phyloP scores from a whole-genome alignment of 805 yeast species.

The Scheffersomyces coipomensis region DNA sequence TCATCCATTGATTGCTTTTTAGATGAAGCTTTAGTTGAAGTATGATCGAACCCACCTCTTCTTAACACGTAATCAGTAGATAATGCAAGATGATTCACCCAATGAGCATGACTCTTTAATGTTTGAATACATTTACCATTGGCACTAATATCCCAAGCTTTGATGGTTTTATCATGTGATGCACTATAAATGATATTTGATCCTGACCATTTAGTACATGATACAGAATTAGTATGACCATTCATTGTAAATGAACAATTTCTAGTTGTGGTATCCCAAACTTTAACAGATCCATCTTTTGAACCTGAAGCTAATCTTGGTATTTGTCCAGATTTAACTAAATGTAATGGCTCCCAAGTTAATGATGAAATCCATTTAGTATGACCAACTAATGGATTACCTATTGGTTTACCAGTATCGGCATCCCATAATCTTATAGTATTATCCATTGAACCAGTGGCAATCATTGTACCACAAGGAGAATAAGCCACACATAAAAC shows the following conservation, averaged over 20 bases:
- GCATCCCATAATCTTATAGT: conserved; percentile 88
- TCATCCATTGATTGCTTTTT: conserved; percentile 22
- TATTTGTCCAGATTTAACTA: conserved; percentile 60
- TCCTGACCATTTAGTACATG: conserved; percentile 98
- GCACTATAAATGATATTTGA: conserved; percentile 78
- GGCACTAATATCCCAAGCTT: conserved; percentile 79
- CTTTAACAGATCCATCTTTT: conserved; percentile 83
- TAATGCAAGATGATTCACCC: conserved; percentile 93
- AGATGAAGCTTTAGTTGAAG: conserved; percentile 42
- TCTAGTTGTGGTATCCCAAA: conserved; percentile 84
- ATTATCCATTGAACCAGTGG: conserved; percentile 95
- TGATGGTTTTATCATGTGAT: conserved; percentile 92
- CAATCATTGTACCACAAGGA: conserved; percentile 86
- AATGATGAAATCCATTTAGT: conserved; percentile 85
- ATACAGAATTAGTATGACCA: conserved; percentile 86
- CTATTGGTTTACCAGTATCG: conserved; percentile 67
- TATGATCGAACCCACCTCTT: conserved; percentile 83
- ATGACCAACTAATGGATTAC: conserved; percentile 78
- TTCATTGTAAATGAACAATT: conserved; percentile 67
- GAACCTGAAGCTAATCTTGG: conserved; percentile 84
- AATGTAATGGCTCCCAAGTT: conserved; percentile 92
- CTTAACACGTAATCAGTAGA: conserved; percentile 88
- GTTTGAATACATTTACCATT: conserved; percentile 78
- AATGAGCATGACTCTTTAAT: conserved; percentile 88
- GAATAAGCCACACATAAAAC: conserved; percentile 89